Evolutionary conservation across 2,329 filamentous ascomycete species (phyloP), one percentile per base, ranked within the genome.

Genomic region (Macrophomina tecta): DNA sequence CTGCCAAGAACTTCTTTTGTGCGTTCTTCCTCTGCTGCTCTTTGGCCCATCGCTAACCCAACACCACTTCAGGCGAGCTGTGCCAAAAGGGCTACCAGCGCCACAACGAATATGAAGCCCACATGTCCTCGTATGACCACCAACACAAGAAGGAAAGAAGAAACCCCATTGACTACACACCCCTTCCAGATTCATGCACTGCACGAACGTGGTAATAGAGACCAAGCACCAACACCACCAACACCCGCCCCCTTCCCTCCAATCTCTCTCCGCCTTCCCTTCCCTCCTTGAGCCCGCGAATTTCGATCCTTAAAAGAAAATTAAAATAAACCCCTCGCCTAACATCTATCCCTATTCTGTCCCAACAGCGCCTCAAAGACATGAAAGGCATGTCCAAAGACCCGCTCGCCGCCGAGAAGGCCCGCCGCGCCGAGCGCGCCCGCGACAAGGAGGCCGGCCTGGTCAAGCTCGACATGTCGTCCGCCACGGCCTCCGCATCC

Each of bases 61-160:
- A 9, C 7, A 52, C 52, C 67, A 73, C 45, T 70, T 72, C 67
- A 83, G 84, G 88, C 82, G 87, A 89, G 48, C 87, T 98, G 65
- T 98, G 95, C 83, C 89, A 91, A 70, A 98, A 98, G 81, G 94
- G 94, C 73, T 99, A 98, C 81, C 89, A 90, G 1, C 93, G 95
- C 66, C 94, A 97, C 85, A 94, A 96, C 76, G 94, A 98, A 78
- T 97, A 96, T 78, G 94, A 98, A 79, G 91, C 94, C 7, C 95
- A 99, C 78, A 91, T 97, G 66, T 89, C 89, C 70, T 95, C 91
- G 73, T 98, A 98, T 79, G 95, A 98, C 76, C 95, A 99, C 80
- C 91, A 92, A 73, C 95, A 99, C 80, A 94, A 93, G 78, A 93
- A 96, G 82, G 81, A 83, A 67, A 72, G 53, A 12, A 28, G 80